These are phyloP conservation scores for Coniella vitis DNA, from an alignment of 2,329 filamentous ascomycete species.

Conservation along the genomic window DNA sequence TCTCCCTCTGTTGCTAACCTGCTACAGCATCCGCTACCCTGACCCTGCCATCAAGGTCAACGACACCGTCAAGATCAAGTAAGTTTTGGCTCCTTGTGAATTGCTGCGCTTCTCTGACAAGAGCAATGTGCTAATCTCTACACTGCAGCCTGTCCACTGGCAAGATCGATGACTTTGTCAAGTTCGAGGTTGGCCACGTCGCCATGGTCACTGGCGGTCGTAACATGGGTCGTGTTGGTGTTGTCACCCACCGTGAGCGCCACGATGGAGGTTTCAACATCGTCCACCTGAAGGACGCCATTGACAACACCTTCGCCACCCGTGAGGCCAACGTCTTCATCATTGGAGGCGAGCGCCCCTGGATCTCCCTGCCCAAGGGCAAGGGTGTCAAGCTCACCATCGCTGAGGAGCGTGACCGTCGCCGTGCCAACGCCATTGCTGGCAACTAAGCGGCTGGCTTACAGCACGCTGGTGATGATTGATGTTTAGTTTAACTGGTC, in stretches of 20 bases:
- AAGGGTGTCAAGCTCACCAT: conserved; percentile 99
- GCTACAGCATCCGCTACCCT: conserved; percentile 90
- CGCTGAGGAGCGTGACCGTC: conserved; percentile 97
- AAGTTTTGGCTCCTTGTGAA: conserved; percentile 2
- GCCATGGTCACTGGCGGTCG: conserved; percentile 99
- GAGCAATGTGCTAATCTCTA: background rate
- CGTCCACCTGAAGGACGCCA: conserved; percentile 99
- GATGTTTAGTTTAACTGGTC: conserved; percentile 13
- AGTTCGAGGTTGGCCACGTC: conserved; percentile 97
- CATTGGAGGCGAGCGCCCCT: conserved; percentile 97
- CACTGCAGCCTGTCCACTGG: conserved; percentile 62
- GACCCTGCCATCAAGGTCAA: conserved; percentile 99
- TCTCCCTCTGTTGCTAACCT: conserved; percentile 33
- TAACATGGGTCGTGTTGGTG: conserved; percentile 99
- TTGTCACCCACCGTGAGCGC: conserved; percentile 99
- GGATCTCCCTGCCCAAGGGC: conserved; percentile 99
- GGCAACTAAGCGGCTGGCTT: conserved; percentile 38
- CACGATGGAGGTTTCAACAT: conserved; percentile 99
- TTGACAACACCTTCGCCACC: conserved; percentile 99
- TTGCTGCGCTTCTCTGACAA: too few relatives aligned
- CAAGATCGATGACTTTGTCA: conserved; percentile 98
- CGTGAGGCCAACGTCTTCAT: conserved; percentile 99
- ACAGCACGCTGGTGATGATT: conserved; percentile 7
- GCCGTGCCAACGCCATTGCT: conserved; percentile 59
- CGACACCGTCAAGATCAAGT: conserved; percentile 98